Evolutionary conservation across 23 red algal genomes (phyloP), one percentile per base, ranked within the genome.

Genomic region (Agarophyton chilense): DNA sequence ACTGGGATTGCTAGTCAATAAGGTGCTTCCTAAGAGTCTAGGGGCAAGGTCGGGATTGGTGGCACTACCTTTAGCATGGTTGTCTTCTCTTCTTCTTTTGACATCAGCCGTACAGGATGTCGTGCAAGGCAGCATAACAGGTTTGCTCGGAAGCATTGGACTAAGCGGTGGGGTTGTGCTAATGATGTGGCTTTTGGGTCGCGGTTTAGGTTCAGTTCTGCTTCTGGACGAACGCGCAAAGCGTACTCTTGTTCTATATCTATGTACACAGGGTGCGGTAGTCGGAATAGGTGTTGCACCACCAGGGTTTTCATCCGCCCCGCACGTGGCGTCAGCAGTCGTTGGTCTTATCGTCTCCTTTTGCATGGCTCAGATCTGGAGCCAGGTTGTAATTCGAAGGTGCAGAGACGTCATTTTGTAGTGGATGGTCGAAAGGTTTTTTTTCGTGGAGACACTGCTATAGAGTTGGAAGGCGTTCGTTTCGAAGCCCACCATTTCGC

Each of bases 201-300:
- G 85, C 11, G 71, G 50, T 18, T 52, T 89, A 62, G 85, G 71
- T 31, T 77, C 85, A 14, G 70, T 38, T 8, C 53, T 89, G 53
- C 71, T 89, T 77, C 67, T 89, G 17, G 60, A 89, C 16, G 85
- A 67, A 46, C 51, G 85, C n/a, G 85, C 85, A 17, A 77, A 79
- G 47, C 85, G 85, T 40, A 89, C 85, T 78, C 85, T 89, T 44
- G 71, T 89, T 21, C 34, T 89, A 38, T 89, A 89, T 79, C 43
- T 89, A 78, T 89, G 85, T 78, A 89, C 85, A 26, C 85, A 77
- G 46, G 85, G 85, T 28, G 54, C 85, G 12, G 73, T 70, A 34
- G 46, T 89, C 51, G 85, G 71, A 43, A 77, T 71, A 46, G 85
- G 85, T 32, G 72, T 89, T 19, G 57, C 85, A 17, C 85, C 85